Evolutionary conservation across 2,329 filamentous ascomycete genomes (phyloP).

Genomic region (Aspergillus vadensis): DNA sequence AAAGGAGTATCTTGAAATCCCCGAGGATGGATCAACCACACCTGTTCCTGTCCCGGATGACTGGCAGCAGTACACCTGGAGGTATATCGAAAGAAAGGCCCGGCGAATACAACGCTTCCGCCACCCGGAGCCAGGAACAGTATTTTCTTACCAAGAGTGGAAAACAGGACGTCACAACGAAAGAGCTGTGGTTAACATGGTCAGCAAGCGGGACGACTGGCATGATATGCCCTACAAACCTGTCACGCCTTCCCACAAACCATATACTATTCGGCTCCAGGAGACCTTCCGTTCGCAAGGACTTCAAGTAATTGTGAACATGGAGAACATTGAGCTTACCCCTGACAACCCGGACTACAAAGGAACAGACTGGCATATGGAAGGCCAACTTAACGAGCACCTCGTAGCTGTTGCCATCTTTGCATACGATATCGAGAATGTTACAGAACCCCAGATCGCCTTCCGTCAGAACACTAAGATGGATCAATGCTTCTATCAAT

Average conservation of each 20-base stretch:
- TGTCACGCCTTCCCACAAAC: neutral
- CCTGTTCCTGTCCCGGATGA: neutral
- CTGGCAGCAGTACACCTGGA: neutral
- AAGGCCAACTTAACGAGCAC: conserved; percentile 5
- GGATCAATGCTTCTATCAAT: neutral
- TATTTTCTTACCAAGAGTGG: conserved; percentile 1
- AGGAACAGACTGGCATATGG: neutral
- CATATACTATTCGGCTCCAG: neutral
- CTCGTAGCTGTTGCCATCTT: neutral
- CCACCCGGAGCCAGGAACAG: conserved; percentile 1
- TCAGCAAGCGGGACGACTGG: neutral
- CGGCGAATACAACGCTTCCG: neutral
- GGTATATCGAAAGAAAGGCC: neutral
- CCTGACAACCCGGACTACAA: neutral
- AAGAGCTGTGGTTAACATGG: neutral
- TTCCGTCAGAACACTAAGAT: neutral
- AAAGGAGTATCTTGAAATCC: neutral
- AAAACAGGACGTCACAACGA: neutral
- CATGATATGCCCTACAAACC: neutral
- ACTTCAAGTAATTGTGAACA: neutral
- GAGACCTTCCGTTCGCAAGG: neutral
- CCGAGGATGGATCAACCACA: neutral
- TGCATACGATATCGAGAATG: neutral
- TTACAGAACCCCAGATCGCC: neutral
- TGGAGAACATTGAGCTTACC: conserved; percentile 1